phyloP scores from a whole-genome alignment of 305 asterid species.

The Fraxinus nigra region DNA sequence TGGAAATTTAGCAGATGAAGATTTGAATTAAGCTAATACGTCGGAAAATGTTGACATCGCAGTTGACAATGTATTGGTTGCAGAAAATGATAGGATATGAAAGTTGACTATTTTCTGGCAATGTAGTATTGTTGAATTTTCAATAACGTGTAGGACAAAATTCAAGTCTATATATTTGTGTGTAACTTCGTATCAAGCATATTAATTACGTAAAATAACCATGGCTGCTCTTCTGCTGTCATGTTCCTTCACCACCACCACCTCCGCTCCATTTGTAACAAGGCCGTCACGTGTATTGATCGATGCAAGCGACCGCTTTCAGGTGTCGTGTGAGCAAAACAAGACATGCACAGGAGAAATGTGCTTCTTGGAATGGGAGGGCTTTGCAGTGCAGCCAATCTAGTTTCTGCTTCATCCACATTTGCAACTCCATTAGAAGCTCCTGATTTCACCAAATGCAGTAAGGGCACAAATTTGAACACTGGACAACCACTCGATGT shows the following conservation, averaged over 20 bases:
- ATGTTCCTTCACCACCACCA: neutral
- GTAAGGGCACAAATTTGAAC: conserved; percentile 30
- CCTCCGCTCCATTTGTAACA: neutral
- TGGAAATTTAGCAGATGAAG: too few relatives aligned
- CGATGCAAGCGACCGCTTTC: neutral
- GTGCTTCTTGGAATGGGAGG: conserved; percentile 46
- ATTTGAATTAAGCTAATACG: too few relatives aligned
- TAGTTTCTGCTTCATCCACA: conserved; percentile 17
- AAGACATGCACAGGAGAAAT: conserved; percentile 32
- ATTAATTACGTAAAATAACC: neutral
- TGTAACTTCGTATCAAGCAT: neutral
- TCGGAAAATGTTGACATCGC: too few relatives aligned
- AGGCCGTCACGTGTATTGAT: neutral
- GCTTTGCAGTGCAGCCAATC: conserved; percentile 30
- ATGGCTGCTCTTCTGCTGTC: neutral
- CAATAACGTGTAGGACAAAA: neutral
- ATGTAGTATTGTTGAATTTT: neutral
- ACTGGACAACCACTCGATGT: conserved; percentile 32
- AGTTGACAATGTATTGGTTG: too few relatives aligned
- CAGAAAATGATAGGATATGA: too few relatives aligned
- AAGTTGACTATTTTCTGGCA: too few relatives aligned
- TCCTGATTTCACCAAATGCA: conserved; percentile 44
- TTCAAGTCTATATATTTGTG: neutral
- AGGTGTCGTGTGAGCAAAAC: neutral
- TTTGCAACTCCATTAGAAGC: conserved; percentile 35